These are phyloP conservation scores for Exophiala sp. DNA, from an alignment of 2,329 filamentous ascomycete species.

Conservation along the genomic window DNA sequence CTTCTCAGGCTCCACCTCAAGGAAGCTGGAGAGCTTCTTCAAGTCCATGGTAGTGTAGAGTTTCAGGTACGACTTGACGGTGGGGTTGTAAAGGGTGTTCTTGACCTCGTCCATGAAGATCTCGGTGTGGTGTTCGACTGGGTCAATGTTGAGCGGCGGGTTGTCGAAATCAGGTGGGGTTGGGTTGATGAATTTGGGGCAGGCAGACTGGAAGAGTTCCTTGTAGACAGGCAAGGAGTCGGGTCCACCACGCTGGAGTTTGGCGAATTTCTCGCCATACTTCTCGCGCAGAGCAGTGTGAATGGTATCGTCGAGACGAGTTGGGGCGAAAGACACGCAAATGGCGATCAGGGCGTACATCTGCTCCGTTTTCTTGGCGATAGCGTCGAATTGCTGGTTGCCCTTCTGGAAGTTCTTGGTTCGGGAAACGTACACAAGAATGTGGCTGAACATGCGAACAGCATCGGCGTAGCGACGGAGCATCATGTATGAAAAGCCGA, in stretches of 20 bases:
- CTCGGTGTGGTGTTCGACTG: constrained; percentile 91
- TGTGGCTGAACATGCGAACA: constrained; percentile 99
- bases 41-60: constrained; percentile 99
- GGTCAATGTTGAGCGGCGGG: constrained; percentile 92
- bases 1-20: constrained; percentile 95
- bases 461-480: constrained; percentile 99
- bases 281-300: constrained; percentile 97
- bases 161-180: constrained; percentile 97
- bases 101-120: constrained; percentile 99
- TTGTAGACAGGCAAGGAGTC: constrained; percentile 95
- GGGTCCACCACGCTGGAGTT: constrained; percentile 92
- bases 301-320: constrained; percentile 95
- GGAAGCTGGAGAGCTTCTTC: constrained; percentile 94
- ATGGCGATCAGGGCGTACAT: constrained; percentile 99
- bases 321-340: constrained; percentile 97
- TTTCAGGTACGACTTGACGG: constrained; percentile 96
- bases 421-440: constrained; percentile 94
- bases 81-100: constrained; percentile 95
- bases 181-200: constrained; percentile 99
- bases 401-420: constrained; percentile 99
- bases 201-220: constrained; percentile 95
- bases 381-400: constrained; percentile 84
- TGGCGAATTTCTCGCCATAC: constrained; percentile 96
- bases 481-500: constrained; percentile 99
- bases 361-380: constrained; percentile 99